A percentile compares a stretch with the other conserved stretches of the same genome.
Evolutionary conservation across 208 protist species (phyloP).

Genomic region (Acanthamoeba lenticulata): DNA sequence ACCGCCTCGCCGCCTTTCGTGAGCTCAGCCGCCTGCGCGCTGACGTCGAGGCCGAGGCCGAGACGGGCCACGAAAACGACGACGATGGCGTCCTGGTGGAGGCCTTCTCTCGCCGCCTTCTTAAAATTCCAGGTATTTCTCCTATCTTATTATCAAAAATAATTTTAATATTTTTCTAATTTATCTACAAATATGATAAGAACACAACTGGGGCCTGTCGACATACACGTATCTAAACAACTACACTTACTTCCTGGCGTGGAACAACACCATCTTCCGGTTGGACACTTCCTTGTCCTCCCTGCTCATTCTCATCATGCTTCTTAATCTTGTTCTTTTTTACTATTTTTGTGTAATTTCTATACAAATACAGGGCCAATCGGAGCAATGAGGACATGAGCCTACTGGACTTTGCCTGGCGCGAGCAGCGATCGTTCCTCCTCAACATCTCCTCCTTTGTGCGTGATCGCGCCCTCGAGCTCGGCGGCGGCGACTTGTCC

Average conservation of each 20-base stretch:
- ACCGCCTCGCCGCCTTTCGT: not conserved
- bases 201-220: not conserved
- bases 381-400: not conserved
- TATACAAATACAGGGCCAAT: not conserved
- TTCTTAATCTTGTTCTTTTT: not conserved
- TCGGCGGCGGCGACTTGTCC: not conserved
- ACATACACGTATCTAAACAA: not conserved
- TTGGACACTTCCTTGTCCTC: not conserved
- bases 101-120: not conserved
- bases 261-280: not conserved
- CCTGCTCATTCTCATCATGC: not conserved
- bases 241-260: not conserved
- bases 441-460: not conserved
- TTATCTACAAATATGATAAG: not conserved
- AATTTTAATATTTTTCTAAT: not conserved
- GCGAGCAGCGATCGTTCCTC: not conserved
- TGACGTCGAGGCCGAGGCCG: not conserved
- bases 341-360: not conserved
- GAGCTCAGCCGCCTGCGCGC: not conserved
- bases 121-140: slow-evolving; percentile 3
- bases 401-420: not conserved
- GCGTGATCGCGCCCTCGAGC: not conserved
- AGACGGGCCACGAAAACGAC: not conserved
- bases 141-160: no score
- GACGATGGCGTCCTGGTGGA: not conserved